Evolutionary conservation across 2,329 filamentous ascomycete genomes (phyloP), one percentile per base, ranked within the genome.

Genomic region (Ophiostoma himal-ulmi): DNA sequence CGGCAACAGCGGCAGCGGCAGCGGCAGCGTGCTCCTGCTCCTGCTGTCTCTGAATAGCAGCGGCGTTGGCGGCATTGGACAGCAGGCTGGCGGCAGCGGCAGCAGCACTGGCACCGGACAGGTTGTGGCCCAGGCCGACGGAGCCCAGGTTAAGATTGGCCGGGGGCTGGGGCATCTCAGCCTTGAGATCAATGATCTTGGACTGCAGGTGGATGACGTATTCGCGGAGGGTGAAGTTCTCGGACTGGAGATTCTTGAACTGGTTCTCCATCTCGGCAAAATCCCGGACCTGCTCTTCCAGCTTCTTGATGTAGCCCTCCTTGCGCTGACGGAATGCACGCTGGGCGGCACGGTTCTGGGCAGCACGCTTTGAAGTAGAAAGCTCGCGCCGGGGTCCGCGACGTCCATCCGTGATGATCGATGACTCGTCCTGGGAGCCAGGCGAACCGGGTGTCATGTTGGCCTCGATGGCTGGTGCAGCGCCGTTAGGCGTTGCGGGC

Each of bases 291-390:
- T 98, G 92, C 78, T 95, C 91, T 80, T 99, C 95, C 7, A 99
- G 86, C 79, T 96, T 96, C 83, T 96, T 96, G 80, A 99, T 99
- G 79, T 99, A 97, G 65, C 92, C 92, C 81, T 99, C 95, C 79
- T 99, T 99, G 73, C 95, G 91, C 81, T 98, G 94, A 60, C 95
- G 92, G 81, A 99, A 99, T 60, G 95, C 95, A 78, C 95, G 89
- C 94, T 99, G 95, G 69, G 95, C 95, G 75, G 94, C 95, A 78
- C 95, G 86, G 78, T 99, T 99, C 79, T 99, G 95, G 11, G 95
- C 95, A 37, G 95, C 95, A 75, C 95, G 91, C 83, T 98, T 99
- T 52, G 93, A 97, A 64, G 94, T 95, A 36, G 94, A 97, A 72
- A 99, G 82, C 81, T 97, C 94, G 69, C 95, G 87, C 80, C 95